Percentiles rank a stretch among this genome's conserved stretches.
Evolutionary conservation across 345 rosid species (phyloP).

Genomic region (Eucalyptus microcorys): DNA sequence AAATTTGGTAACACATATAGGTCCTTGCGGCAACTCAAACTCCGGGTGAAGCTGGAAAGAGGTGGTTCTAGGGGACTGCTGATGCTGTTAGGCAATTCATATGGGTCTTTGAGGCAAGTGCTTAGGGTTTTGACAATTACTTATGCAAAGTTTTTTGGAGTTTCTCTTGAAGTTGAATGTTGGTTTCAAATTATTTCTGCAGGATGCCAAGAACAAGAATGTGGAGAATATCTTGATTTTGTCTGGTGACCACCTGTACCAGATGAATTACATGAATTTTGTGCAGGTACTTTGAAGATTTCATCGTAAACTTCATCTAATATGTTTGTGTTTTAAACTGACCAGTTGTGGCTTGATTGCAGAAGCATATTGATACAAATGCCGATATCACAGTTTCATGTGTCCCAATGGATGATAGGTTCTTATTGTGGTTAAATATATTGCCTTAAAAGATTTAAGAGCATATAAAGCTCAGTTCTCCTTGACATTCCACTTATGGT

Average conservation of each 20-base stretch:
- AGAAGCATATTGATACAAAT: no score
- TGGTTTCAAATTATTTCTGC: neutral
- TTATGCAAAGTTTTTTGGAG: neutral
- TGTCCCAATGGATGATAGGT: no score
- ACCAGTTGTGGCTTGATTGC: neutral
- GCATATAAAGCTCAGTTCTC: no score
- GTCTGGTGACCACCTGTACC: constrained; percentile 84
- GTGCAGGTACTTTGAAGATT: constrained; percentile 40
- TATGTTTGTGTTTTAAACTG: neutral
- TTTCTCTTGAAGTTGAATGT: neutral
- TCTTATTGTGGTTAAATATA: no score
- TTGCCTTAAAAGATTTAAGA: no score
- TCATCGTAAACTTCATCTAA: neutral
- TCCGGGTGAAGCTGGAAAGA: constrained; percentile 79
- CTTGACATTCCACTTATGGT: no score
- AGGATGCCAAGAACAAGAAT: constrained; percentile 85
- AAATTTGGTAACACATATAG: constrained; percentile 9
- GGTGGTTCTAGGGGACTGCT: constrained; percentile 97
- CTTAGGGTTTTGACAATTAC: neutral
- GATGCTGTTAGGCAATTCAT: constrained; percentile 96
- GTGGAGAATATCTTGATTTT: constrained; percentile 69
- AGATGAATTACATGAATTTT: constrained; percentile 84
- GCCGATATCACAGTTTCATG: no score
- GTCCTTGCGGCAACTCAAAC: constrained; percentile 98
- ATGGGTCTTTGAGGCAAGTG: constrained; percentile 87